These are phyloP conservation scores for Puccinellia tenuiflora DNA, from an alignment of 176 grass and related monocot species.

Conservation along the genomic window DNA sequence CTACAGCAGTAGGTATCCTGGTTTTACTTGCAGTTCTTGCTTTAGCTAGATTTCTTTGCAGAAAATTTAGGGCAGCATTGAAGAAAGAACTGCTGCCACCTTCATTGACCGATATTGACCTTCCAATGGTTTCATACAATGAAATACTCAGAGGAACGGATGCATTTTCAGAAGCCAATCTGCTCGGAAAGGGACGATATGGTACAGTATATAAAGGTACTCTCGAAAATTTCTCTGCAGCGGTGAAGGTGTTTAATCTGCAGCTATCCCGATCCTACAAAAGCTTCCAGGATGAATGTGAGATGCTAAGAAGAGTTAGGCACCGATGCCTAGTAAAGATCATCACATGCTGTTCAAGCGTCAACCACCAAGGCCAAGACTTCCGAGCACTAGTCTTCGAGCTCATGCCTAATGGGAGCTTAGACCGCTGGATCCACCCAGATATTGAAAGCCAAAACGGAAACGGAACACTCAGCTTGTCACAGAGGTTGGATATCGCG, in stretches of 20 bases:
- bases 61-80: not conserved
- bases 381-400: conserved; percentile 33
- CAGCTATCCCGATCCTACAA: not conserved
- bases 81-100: not conserved
- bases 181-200: conserved; percentile 19
- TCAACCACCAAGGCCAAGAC: conserved; percentile 23
- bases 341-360: conserved; percentile 29
- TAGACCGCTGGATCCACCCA: conserved; percentile 35
- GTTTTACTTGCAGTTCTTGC: not conserved
- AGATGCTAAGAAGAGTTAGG: conserved; percentile 17
- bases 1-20: not conserved
- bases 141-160: conserved; percentile 7
- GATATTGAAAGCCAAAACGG: not conserved
- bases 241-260: conserved; percentile 32
- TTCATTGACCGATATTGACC: not conserved
- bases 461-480: not conserved
- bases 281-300: conserved; percentile 41
- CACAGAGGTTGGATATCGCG: conserved; percentile 3
- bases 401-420: conserved; percentile 22
- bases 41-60: not conserved
- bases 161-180: conserved; percentile 21
- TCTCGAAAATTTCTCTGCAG: not conserved
- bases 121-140: not conserved
- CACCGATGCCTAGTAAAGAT: conserved; percentile 37
- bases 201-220: conserved; percentile 6